Percentiles rank a stretch among this genome's conserved stretches.
These are phyloP conservation scores for Backusella sp. DNA, from an alignment of 192 early-diverging fungal species.

Conservation along the genomic window DNA sequence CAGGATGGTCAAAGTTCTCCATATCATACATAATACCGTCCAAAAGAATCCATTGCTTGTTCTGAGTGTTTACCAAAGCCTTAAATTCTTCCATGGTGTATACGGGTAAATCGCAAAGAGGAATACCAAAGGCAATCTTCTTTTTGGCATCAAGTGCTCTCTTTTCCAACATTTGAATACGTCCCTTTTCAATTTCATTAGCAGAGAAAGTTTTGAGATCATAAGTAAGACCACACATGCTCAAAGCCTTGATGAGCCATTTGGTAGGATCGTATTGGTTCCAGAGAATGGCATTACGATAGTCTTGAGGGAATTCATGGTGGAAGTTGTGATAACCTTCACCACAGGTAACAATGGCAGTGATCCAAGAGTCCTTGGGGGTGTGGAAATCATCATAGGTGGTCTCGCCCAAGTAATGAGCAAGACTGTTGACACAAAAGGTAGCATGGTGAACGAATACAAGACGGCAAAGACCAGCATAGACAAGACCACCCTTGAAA, in stretches of 20 bases:
- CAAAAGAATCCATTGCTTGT: conserved; percentile 77
- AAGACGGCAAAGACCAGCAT: conserved; percentile 69
- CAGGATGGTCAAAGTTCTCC: conserved; percentile 84
- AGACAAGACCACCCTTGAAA: conserved; percentile 79
- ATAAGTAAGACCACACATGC: conserved; percentile 64
- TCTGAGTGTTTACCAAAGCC: conserved; percentile 59
- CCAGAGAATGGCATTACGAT: conserved; percentile 78
- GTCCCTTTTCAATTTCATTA: conserved; percentile 81
- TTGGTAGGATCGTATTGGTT: conserved; percentile 86
- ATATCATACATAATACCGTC: conserved; percentile 87
- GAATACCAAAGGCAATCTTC: conserved; percentile 70
- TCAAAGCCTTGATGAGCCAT: conserved; percentile 68
- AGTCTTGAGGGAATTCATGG: conserved; percentile 86
- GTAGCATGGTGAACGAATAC: conserved; percentile 87
- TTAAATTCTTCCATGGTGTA: conserved; percentile 67
- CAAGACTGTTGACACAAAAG: conserved; percentile 85
- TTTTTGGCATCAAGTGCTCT: conserved; percentile 58
- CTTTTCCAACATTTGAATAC: conserved; percentile 79
- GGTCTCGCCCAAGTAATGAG: conserved; percentile 72
- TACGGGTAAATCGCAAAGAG: conserved; percentile 65
- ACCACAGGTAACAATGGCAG: conserved; percentile 76
- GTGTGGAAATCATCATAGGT: conserved; percentile 83
- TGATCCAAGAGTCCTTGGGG: conserved; percentile 79
- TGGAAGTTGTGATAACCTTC: conserved; percentile 90
- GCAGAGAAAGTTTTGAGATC: conserved; percentile 74